Evolutionary conservation across 1,284 basidiomycete genomes (phyloP).

Genomic region (Moesziomyces sp.): DNA sequence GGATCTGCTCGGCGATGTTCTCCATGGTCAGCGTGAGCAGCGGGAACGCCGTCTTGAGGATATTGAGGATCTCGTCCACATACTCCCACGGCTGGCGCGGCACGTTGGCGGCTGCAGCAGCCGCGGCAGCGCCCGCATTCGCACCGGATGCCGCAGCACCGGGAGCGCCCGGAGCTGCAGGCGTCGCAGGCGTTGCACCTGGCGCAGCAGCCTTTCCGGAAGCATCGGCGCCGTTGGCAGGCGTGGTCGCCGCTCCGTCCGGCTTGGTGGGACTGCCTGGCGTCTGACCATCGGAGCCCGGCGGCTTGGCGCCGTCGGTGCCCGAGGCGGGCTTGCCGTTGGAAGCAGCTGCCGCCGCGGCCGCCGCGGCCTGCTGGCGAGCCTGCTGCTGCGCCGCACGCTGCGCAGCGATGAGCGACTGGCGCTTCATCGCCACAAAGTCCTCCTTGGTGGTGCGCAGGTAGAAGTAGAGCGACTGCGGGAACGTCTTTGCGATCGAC

Average conservation of each 20-base stretch:
- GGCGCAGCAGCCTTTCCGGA: slow-evolving; percentile 12
- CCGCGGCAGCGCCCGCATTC: slow-evolving; percentile 17
- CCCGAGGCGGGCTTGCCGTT: slow-evolving; percentile 26
- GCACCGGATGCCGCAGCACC: too few relatives aligned
- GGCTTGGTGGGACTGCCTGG: slow-evolving; percentile 29
- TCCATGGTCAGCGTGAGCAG: slow-evolving; percentile 94
- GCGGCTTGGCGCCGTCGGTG: slow-evolving; percentile 15
- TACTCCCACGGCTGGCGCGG: slow-evolving; percentile 83
- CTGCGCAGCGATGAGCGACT: slow-evolving; percentile 53
- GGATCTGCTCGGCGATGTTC: slow-evolving; percentile 96
- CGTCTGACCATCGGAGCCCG: slow-evolving; percentile 16
- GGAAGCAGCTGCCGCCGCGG: slow-evolving; percentile 19
- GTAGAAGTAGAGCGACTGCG: slow-evolving; percentile 96
- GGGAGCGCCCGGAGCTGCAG: slow-evolving; percentile 3
- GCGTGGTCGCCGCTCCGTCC: slow-evolving; percentile 13
- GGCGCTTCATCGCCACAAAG: slow-evolving; percentile 70
- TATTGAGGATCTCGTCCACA: slow-evolving; percentile 92
- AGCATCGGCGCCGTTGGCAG: slow-evolving; percentile 14
- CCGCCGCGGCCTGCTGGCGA: slow-evolving; percentile 61
- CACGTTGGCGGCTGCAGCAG: slow-evolving; percentile 46
- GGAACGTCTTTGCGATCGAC: slow-evolving; percentile 90
- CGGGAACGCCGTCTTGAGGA: slow-evolving; percentile 96
- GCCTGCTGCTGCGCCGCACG: slow-evolving; percentile 69
- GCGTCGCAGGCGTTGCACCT: slow-evolving; percentile 1
- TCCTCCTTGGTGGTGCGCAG: slow-evolving; percentile 93